These are phyloP conservation scores for Persicaria tinctoria DNA, from an alignment of 148 eudicot species.

Conservation along the genomic window DNA sequence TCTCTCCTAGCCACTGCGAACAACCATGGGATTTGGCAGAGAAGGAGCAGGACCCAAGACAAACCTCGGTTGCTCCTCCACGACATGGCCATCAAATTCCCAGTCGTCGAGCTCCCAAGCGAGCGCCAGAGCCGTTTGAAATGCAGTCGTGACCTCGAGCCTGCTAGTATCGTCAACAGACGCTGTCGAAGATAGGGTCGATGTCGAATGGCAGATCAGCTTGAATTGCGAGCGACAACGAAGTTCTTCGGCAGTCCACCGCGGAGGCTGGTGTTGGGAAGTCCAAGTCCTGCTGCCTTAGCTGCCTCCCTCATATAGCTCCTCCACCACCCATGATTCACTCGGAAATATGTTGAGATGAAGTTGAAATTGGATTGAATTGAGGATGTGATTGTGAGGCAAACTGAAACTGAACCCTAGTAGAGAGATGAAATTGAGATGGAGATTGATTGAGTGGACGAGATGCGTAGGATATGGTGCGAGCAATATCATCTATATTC, in stretches of 20 bases:
- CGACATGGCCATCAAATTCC: constrained; percentile 41
- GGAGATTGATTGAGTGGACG: neutral
- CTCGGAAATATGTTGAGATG: neutral
- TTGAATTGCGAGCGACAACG: constrained; percentile 19
- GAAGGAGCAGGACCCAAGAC: constrained; percentile 65
- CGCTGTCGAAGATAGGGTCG: constrained; percentile 21
- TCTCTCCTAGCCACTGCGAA: too few species aligned
- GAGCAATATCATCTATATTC: too few species aligned
- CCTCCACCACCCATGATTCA: constrained; percentile 76
- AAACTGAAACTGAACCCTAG: neutral
- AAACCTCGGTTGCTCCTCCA: constrained; percentile 45
- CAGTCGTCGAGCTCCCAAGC: constrained; percentile 56
- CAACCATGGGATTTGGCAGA: neutral
- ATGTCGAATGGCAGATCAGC: constrained; percentile 17
- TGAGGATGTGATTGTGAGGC: neutral
- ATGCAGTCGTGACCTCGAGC: constrained; percentile 10
- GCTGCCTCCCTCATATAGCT: constrained; percentile 62
- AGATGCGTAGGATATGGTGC: neutral
- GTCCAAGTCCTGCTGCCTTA: constrained; percentile 50
- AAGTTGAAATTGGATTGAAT: neutral
- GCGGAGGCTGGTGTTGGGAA: constrained; percentile 22
- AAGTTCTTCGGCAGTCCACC: constrained; percentile 27
- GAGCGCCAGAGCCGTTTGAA: constrained; percentile 22
- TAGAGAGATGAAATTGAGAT: neutral
- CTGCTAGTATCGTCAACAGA: constrained; percentile 17